Conservation (phyloP, 2,329 filamentous ascomycete species). For the Arthrobotrys iridis region DNA sequence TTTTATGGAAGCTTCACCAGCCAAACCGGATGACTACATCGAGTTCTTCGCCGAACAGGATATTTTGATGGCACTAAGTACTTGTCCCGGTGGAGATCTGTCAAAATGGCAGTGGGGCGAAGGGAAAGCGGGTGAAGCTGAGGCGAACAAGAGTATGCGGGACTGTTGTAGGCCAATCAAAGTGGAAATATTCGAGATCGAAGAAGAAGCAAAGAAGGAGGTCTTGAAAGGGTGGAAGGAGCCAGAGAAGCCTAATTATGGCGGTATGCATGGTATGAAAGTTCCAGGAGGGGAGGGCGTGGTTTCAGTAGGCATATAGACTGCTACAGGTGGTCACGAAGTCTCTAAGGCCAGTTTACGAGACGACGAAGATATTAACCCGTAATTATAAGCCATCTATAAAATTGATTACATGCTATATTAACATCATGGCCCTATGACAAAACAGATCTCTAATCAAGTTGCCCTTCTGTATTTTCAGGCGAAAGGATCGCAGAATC, state of each 20-base stretch:
- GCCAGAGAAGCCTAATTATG: conserved; percentile 14
- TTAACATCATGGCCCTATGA: no score
- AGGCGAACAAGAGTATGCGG: neutral
- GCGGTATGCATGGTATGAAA: conserved; percentile 26
- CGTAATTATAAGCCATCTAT: no score
- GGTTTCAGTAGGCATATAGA: neutral
- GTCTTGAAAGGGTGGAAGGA: conserved; percentile 17
- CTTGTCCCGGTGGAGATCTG: conserved; percentile 32
- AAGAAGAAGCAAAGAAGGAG: neutral
- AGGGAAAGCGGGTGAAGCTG: neutral
- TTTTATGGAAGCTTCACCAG: conserved; percentile 76
- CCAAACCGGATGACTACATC: conserved; percentile 69
- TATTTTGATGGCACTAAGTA: conserved; percentile 71
- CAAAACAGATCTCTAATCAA: no score
- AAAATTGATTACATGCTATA: no score
- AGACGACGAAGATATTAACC: neutral
- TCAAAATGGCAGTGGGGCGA: conserved; percentile 36
- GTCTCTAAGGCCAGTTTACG: neutral
- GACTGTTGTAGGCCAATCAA: conserved; percentile 31
- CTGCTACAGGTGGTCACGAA: neutral
- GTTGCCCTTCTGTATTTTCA: no score
- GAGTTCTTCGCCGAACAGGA: conserved; percentile 85
- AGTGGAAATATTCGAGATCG: conserved; percentile 26
- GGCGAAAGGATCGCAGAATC: no score
- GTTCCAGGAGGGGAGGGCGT: conserved; percentile 8